Percentiles rank a stretch among this genome's conserved stretches.
Conservation (phyloP, 1,284 basidiomycete genomes). For the Puccinia triticina region DNA sequence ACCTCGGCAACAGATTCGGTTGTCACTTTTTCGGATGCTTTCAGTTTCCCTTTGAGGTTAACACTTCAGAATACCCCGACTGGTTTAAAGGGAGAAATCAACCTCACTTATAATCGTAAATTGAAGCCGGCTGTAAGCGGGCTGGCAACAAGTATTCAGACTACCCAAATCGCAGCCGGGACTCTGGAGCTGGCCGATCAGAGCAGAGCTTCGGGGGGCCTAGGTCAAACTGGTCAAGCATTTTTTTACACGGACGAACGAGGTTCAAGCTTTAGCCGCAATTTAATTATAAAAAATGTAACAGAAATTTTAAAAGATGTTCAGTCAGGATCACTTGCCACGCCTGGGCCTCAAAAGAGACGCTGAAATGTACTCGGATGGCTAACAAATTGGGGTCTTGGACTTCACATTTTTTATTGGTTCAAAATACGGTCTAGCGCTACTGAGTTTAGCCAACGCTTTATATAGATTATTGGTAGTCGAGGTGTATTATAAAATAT, state of each 20-base stretch:
- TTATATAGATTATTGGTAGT: no score
- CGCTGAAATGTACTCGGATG: not conserved
- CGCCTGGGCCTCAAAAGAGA: not conserved
- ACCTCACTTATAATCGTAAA: conserved; percentile 29
- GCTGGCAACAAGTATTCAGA: conserved; percentile 38
- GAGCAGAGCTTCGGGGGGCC: conserved; percentile 8
- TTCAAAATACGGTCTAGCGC: no score
- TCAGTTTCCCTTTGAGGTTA: conserved; percentile 44
- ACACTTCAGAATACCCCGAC: not conserved
- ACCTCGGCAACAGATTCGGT: conserved; percentile 7
- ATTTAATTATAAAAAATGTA: conserved; percentile 44
- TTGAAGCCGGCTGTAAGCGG: conserved; percentile 15
- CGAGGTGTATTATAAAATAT: no score
- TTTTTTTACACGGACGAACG: conserved; percentile 40
- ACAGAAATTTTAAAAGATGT: conserved; percentile 43
- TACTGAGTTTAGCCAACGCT: no score
- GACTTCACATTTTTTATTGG: no score
- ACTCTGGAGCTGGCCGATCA: not conserved
- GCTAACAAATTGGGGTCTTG: not conserved
- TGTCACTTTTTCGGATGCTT: conserved; percentile 30
- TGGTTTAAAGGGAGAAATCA: conserved; percentile 31
- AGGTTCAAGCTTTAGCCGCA: conserved; percentile 28
- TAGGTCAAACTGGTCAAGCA: conserved; percentile 36
- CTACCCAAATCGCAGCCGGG: conserved; percentile 35
- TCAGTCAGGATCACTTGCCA: conserved; percentile 33